A percentile compares a stretch with the other conserved stretches of the same genome.
Conservation (phyloP, 73 alveolate genomes). For the Paramecium primaurelia region DNA sequence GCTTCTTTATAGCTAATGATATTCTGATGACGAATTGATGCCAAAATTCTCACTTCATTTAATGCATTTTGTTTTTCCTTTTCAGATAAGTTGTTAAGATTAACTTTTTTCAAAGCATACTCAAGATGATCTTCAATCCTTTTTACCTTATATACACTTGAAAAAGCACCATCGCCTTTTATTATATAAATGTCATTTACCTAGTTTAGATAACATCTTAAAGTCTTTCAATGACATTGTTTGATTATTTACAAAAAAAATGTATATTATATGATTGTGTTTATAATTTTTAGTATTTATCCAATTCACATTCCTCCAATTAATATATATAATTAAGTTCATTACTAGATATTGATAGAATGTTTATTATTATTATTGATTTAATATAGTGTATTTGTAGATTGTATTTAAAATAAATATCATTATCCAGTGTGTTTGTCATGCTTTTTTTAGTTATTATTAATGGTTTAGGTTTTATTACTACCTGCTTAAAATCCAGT, state of each 20-base stretch:
- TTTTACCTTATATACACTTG: conserved; percentile 73
- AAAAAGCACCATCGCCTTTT: conserved; percentile 81
- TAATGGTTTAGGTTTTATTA: background rate
- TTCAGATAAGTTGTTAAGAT: conserved; percentile 67
- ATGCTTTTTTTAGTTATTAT: background rate
- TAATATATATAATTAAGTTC: background rate
- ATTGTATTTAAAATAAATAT: background rate
- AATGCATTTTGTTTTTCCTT: conserved; percentile 77
- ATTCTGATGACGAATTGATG: conserved; percentile 73
- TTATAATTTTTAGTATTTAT: background rate
- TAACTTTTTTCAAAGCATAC: conserved; percentile 81
- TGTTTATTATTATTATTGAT: background rate
- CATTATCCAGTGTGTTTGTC: background rate
- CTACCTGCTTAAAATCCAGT: background rate
- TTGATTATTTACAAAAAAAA: background rate
- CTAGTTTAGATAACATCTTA: conserved; percentile 44
- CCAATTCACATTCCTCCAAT: background rate
- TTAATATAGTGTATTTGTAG: background rate
- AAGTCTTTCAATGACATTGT: conserved; percentile 59
- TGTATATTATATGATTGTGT: background rate
- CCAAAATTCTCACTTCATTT: conserved; percentile 78
- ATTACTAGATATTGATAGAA: background rate
- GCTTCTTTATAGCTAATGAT: conserved; percentile 81
- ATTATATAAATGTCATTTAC: background rate
- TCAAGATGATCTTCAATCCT: conserved; percentile 73